A percentile compares a stretch with the other conserved stretches of the same genome.
Conservation (phyloP, 495 filamentous ascomycete species). For the Penicillium maclennaniae region DNA sequence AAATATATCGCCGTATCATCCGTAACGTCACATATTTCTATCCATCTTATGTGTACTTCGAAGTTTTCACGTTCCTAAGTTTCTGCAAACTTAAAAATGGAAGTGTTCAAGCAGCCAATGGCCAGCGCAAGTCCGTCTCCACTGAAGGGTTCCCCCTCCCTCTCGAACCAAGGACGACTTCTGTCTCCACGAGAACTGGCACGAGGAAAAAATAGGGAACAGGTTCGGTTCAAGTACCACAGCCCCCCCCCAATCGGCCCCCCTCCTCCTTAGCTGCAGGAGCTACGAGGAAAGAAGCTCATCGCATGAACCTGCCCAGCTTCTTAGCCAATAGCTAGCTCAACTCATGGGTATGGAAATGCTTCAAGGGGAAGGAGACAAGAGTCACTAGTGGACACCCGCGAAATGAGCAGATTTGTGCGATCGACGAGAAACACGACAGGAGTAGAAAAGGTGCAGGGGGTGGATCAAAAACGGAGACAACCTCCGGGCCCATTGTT, state of each 20-base stretch:
- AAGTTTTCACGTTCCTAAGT: no score
- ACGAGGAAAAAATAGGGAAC: conserved; percentile 2
- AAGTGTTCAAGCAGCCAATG: not conserved
- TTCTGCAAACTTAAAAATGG: not conserved
- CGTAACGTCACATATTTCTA: not conserved
- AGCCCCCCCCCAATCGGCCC: not conserved
- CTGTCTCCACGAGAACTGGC: not conserved
- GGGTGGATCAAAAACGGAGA: conserved; percentile 16
- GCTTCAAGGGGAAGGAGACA: conserved; percentile 17
- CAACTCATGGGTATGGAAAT: not conserved
- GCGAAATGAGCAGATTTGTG: conserved; percentile 23
- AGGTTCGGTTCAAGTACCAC: not conserved
- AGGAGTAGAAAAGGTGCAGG: not conserved
- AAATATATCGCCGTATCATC: not conserved
- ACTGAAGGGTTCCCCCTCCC: not conserved
- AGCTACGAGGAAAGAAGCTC: not conserved
- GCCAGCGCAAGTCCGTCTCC: not conserved
- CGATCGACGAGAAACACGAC: conserved; percentile 13
- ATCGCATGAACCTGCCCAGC: not conserved
- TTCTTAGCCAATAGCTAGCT: not conserved
- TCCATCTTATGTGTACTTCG: not conserved
- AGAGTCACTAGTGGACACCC: conserved; percentile 7
- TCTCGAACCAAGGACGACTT: not conserved
- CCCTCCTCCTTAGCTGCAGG: not conserved
- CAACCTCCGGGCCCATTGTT: conserved; percentile 12